Evolutionary conservation across 139 green algal species (phyloP), one percentile per base, ranked within the genome.

Genomic region (Penium margaritaceum): DNA sequence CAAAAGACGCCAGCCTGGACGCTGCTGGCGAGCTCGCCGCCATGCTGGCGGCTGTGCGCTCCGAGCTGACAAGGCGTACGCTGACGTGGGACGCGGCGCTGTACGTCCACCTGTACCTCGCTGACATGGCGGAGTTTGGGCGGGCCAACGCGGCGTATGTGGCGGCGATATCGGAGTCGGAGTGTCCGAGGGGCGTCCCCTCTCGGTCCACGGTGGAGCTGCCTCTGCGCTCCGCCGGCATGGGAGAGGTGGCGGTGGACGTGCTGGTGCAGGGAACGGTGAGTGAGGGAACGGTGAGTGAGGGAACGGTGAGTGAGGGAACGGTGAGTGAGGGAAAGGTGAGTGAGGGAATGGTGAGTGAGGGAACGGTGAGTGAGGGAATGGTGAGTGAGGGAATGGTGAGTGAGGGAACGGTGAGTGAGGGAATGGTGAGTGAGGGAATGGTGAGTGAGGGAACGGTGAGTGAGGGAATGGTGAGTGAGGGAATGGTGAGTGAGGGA

Each of bases 61-160:
- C 67, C 66, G 43, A 37, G 2, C 46, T 94, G 63, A 63, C 7
- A n/a, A n/a, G n/a, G n/a, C n/a, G n/a, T n/a, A n/a, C n/a, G n/a
- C n/a, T n/a, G n/a, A n/a, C n/a, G n/a, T 90, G 85, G 79, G n/a
- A 37, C 17, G 41, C 83, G 44, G 79, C 72, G 15, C 38, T 96
- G 27, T 95, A 91, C 76, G 85, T 95, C 70, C 87, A 93, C 76
- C 71, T 98, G 19, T 93, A 90, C 76, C 76, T 98, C 37, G 61
- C 69, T 24, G 83, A 93, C 83, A 96, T 98, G 91, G 66, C 63
- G 1, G 73, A 92, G 63, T 99, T 99, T 87, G 88, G 57, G 0
- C 82, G 76, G 0, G 86, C 84, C 34, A 99, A 99, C 74, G 75
- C 34, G 6, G 89, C 82, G 2, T 99, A 99, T 81, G 32, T 39